phyloP scores from a whole-genome alignment of 1,284 basidiomycete species.

The Ustilago nuda region DNA sequence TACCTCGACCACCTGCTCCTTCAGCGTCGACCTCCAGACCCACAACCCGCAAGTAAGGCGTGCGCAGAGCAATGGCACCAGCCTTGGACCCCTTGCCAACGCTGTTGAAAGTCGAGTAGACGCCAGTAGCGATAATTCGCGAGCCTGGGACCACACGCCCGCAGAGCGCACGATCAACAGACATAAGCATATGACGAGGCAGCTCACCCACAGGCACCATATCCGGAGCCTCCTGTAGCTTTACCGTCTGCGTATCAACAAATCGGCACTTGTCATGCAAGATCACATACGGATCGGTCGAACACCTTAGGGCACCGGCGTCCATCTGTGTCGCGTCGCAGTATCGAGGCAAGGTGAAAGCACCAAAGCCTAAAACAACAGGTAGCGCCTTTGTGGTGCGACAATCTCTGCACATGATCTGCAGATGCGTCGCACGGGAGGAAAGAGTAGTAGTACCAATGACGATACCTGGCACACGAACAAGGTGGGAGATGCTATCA shows the following conservation, averaged over 20 bases:
- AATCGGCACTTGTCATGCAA: constrained; percentile 94
- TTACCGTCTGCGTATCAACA: constrained; percentile 94
- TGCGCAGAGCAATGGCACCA: constrained; percentile 80
- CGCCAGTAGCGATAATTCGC: constrained; percentile 91
- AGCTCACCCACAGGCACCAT: constrained; percentile 99
- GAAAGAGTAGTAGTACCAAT: constrained; percentile 95
- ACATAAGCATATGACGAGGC: constrained; percentile 93
- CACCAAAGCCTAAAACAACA: constrained; percentile 86
- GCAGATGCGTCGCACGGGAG: constrained; percentile 89
- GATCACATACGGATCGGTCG: constrained; percentile 94
- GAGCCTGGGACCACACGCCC: constrained; percentile 82
- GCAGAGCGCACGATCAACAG: constrained; percentile 76
- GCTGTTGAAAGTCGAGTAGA: constrained; percentile 94
- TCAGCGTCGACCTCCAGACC: constrained; percentile 86
- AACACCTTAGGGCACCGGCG: constrained; percentile 83
- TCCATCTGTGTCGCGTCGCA: constrained; percentile 63
- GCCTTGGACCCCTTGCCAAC: constrained; percentile 70
- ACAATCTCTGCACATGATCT: constrained; percentile 92
- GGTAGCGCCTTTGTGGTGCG: constrained; percentile 77
- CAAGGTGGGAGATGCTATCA: constrained; percentile 92
- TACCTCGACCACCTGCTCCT: constrained; percentile 74
- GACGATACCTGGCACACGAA: constrained; percentile 96
- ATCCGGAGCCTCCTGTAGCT: constrained; percentile 98
- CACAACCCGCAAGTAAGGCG: constrained; percentile 92
- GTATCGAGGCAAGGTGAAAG: constrained; percentile 72